Evolutionary conservation across 345 rosid genomes (phyloP), one percentile per base, ranked within the genome.

Genomic region (Arabis hirsuta): DNA sequence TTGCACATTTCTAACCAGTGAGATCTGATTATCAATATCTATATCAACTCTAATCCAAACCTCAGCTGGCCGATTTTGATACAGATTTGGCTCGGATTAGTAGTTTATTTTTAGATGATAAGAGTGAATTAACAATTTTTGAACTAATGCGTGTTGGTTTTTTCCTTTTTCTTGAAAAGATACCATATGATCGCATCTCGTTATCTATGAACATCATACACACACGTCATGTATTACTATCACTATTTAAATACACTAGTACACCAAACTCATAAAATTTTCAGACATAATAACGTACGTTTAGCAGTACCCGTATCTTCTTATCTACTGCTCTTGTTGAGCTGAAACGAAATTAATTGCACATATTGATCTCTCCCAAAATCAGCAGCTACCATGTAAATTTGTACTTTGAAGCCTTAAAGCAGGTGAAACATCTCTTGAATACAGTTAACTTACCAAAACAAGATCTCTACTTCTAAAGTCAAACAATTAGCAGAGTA

Each of bases 341-440:
- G 54, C 76, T 43, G 19, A 32, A 52, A 20, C 31, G 31, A 64
- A 19, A 19, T 64, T 46, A 19, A 48, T 19, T 64, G 41, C 61
- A 65, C 59, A 53, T 48, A 19, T 13, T 63, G 36, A 71, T 60
- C 29, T 60, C 29, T 58, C 14, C 67, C 29, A 14, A 38, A 2
- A 42, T 42, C 69, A 31, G 55, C 62, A 62, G 38, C 74, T 60
- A 44, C 62, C 62, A 42, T 29, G 36, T 19, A 26, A 27, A 14
- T 36, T 6, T 46, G 3, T 27, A 27, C 34, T 56, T 59, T 14
- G 31, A 16, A 47, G 6, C 39, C 34, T 11, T 39, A 2, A 38
- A 38, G 22, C 5, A n/a, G 27, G 24, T 14, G 5, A 46, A 36
- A 58, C 19, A 41, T 70, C 20, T 26, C 47, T 27, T 27, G 14